Evolutionary conservation across 495 filamentous ascomycete genomes (phyloP), one percentile per base, ranked within the genome.

Genomic region (Aspergillus asperescens): DNA sequence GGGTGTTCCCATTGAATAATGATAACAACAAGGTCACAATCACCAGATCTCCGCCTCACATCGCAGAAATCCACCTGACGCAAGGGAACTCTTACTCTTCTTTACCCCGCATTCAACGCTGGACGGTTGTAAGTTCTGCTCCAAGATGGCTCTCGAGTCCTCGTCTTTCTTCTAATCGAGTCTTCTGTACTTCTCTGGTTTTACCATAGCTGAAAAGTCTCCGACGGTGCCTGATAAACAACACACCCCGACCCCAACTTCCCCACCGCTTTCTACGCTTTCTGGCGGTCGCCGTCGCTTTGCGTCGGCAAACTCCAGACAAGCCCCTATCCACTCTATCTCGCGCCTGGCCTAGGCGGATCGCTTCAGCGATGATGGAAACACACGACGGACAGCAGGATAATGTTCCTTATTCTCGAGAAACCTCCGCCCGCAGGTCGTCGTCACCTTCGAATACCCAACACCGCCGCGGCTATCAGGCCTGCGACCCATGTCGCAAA

Each of bases 401-500:
- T 27, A 37, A 20, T 32, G 39, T 22, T 34, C 54, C 48, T 28
- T 60, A 64, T 42, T 52, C 60, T 22, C 58, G 50, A 28, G 47
- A 54, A n/a, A 41, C 41, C 37, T 49, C 47, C 15, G 48, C 25
- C 27, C 55, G 50, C 41, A 69, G 67, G 45, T 69, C 72, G 22
- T 56, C 63, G 18, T 68, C 71, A 7, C 60, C 59, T 52, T 57
- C 59, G 56, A 52, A 19, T 34, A 59, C 55, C 48, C 81, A 82
- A 60, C 85, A 88, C 68, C 84, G 85, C 57, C 81, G 85, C 50
- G 85, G 86, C 47, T 90, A 90, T 61, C 87, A 90, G 70, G 87
- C 86, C 34, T 95, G 90, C 70, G 93, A 95, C 62, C 90, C 90
- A 7, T 95, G 91, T 65, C 83, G 91, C 18, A 85, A 86, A 44